Evolutionary conservation across 164 flowering plant species (phyloP).

Genomic region (Saururus chinensis): DNA sequence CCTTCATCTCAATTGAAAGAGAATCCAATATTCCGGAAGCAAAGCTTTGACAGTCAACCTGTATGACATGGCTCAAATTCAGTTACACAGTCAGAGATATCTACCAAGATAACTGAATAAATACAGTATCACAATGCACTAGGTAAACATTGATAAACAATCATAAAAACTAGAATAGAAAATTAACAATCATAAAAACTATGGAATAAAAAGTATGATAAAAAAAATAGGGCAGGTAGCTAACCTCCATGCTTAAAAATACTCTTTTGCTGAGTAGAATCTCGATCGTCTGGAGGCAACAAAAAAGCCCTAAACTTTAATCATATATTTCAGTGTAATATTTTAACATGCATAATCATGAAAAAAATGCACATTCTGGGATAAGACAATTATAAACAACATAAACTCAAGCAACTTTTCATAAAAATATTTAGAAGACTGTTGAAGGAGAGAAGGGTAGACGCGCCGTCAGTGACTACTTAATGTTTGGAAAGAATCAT

Average conservation of each 20-base stretch:
- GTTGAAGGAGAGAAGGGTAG: not conserved
- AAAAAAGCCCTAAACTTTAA: conserved; percentile 4
- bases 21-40: conserved; percentile 63
- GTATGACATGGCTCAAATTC: conserved; percentile 9
- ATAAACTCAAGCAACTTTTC: not conserved
- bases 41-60: conserved; percentile 46
- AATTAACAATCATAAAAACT: conserved; percentile 2
- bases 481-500: not conserved
- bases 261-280: conserved; percentile 71
- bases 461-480: not conserved
- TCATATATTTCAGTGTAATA: not conserved
- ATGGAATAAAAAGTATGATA: not conserved
- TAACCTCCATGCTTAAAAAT: conserved; percentile 71
- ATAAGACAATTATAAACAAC: no score
- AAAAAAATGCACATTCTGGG: not conserved
- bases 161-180: not conserved
- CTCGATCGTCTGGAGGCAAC: conserved; percentile 76
- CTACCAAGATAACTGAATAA: not conserved
- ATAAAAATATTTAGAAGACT: no score
- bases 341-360: not conserved
- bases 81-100: not conserved
- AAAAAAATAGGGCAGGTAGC: conserved; percentile 9
- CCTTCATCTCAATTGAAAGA: conserved; percentile 54
- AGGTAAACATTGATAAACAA: not conserved
- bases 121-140: no score